Conservation (phyloP, 495 filamentous ascomycete species). For the Bacidia gigantensis region DNA sequence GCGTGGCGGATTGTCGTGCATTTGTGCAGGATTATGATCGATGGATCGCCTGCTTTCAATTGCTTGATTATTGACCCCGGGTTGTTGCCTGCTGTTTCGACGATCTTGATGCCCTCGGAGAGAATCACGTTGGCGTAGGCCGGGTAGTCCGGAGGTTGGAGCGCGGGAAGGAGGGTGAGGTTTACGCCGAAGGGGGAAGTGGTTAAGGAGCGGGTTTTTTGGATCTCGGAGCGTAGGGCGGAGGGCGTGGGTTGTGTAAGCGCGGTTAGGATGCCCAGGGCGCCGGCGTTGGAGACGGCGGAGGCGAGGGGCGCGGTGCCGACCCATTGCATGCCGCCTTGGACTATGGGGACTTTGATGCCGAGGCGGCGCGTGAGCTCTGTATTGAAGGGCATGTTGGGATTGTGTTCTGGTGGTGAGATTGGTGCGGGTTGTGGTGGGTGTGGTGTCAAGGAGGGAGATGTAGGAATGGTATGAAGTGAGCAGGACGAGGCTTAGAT, state of each 20-base stretch:
- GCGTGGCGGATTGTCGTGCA: slow-evolving; percentile 95
- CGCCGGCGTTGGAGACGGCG: slow-evolving; percentile 90
- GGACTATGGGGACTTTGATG: slow-evolving; percentile 87
- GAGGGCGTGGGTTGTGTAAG: slow-evolving; percentile 90
- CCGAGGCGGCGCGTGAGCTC: slow-evolving; percentile 78
- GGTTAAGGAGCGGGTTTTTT: slow-evolving; percentile 72
- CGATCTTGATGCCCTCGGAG: slow-evolving; percentile 83
- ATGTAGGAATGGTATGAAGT: too few species aligned
- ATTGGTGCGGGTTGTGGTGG: too few species aligned
- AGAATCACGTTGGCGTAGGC: slow-evolving; percentile 90
- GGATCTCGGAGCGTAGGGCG: slow-evolving; percentile 88
- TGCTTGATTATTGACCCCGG: slow-evolving; percentile 82
- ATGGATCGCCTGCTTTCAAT: slow-evolving; percentile 55
- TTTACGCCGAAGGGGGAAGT: slow-evolving; percentile 87
- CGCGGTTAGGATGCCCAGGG: slow-evolving; percentile 81
- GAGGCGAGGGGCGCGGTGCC: slow-evolving; percentile 67
- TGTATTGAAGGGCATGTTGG: slow-evolving; percentile 78
- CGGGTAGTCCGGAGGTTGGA: slow-evolving; percentile 79
- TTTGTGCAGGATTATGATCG: slow-evolving; percentile 78
- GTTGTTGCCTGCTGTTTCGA: slow-evolving; percentile 93
- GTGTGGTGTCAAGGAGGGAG: not conserved
- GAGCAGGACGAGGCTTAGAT: not conserved
- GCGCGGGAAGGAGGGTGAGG: slow-evolving; percentile 81
- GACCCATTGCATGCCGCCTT: slow-evolving; percentile 93
- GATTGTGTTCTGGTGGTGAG: not conserved